A percentile compares a stretch with the other conserved stretches of the same genome.
Evolutionary conservation across 2,329 filamentous ascomycete species (phyloP).

Genomic region (Phialocephala subalpina): DNA sequence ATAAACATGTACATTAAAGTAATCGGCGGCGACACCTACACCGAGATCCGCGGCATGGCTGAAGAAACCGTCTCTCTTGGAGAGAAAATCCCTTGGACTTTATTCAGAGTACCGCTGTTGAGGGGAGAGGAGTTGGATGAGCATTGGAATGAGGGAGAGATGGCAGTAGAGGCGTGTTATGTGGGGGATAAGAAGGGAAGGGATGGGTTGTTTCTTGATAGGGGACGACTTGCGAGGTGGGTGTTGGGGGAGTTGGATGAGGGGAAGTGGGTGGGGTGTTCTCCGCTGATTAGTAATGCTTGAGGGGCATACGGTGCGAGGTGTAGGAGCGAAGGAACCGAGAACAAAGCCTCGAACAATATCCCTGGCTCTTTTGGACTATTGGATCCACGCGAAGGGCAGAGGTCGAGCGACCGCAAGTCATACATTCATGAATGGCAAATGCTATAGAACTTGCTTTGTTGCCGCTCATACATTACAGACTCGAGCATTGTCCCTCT

Average conservation of each 20-base stretch:
- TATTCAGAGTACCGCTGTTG: slow-evolving; percentile 37
- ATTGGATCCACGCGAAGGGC: too few relatives aligned
- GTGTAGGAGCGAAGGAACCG: slow-evolving; percentile 26
- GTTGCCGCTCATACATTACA: too few relatives aligned
- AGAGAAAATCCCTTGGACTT: slow-evolving; percentile 37
- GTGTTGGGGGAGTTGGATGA: slow-evolving; percentile 36
- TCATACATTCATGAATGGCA: too few relatives aligned
- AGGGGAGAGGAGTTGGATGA: slow-evolving; percentile 31
- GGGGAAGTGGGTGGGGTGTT: slow-evolving; percentile 35
- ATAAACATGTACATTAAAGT: slow-evolving; percentile 36
- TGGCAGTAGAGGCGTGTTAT: slow-evolving; percentile 33
- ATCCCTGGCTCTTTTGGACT: too few relatives aligned
- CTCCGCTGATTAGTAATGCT: slow-evolving; percentile 34
- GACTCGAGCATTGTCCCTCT: too few relatives aligned
- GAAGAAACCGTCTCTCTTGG: slow-evolving; percentile 35
- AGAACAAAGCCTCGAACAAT: not conserved
- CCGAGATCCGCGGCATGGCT: slow-evolving; percentile 33
- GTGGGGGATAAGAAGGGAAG: slow-evolving; percentile 36
- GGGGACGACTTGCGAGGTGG: slow-evolving; percentile 38
- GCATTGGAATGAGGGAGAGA: slow-evolving; percentile 30
- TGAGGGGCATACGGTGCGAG: slow-evolving; percentile 14
- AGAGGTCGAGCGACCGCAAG: too few relatives aligned
- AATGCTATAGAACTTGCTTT: too few relatives aligned
- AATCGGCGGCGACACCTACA: slow-evolving; percentile 35
- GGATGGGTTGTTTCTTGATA: slow-evolving; percentile 34